Evolutionary conservation across 257 asterid genomes (phyloP), one percentile per base, ranked within the genome.

Genomic region (Solanum stenotomum): DNA sequence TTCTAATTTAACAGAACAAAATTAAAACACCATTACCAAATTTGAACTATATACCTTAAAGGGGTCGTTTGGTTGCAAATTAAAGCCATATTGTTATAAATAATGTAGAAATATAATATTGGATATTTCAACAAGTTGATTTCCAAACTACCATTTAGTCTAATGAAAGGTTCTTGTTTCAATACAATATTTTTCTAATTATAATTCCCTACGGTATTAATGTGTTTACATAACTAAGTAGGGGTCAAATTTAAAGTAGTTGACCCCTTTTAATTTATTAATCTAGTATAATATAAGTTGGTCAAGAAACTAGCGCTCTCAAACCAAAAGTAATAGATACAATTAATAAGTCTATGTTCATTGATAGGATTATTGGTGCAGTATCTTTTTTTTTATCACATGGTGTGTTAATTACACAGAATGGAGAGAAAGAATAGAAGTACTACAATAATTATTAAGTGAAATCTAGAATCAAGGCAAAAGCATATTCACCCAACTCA

Each of bases 371-470:
- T 84, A 78, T 88, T 85, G 89, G 46, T 35, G 83, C 61, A 49
- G 85, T 46, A 46, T 49, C 63, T 2, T 16, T 2, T 49, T 87
- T 68, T 70, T 71, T 33, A 33, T 89, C 93, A 90, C 95, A 78
- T 90, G 93, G 90, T 42, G 34, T 89, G 91, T 88, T 90, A 90
- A 71, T 87, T 63, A 87, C 71, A 5, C 71, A 5, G 35, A 40
- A 15, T 20, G n/a, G 71, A 33, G 77, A 78, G 20, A 83, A 56
- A 61, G 68, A 42, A 81, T 79, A 81, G 81, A 29, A 68, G 85
- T 46, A 46, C 29, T 81, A 81, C 85, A 85, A 67, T 89, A 38
- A 85, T 89, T 89, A 29, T 67, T 71, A 27, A 87, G 40, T 87
- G 84, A 84, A 87, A 75, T 84, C 10, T 44, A 33, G 88, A 70